These are phyloP conservation scores for Aspergillus brasiliensis DNA, from an alignment of 2,329 filamentous ascomycete species.

Conservation along the genomic window DNA sequence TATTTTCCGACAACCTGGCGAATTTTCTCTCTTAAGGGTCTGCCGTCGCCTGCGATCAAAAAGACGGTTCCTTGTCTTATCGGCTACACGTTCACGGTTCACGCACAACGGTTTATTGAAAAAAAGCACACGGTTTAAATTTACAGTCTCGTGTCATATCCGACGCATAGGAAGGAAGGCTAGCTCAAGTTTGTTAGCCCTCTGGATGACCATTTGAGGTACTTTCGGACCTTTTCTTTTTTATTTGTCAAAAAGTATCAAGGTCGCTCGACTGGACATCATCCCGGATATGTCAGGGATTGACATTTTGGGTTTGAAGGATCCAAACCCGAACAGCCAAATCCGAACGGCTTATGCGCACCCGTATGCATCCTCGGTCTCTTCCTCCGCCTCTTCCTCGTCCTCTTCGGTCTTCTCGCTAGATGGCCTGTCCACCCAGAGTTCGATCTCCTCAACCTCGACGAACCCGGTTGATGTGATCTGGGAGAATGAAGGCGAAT, in stretches of 20 bases:
- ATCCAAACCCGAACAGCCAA: constrained; percentile 40
- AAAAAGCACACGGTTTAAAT: constrained; percentile 26
- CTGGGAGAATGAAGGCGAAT: constrained; percentile 46
- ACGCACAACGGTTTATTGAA: constrained; percentile 35
- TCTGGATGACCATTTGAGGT: constrained; percentile 20
- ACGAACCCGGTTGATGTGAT: constrained; percentile 60
- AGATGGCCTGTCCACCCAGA: constrained; percentile 64
- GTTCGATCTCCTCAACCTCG: constrained; percentile 69
- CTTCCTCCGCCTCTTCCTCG: constrained; percentile 75
- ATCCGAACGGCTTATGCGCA: constrained; percentile 44
- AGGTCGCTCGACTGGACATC: constrained; percentile 28
- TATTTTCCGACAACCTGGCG: constrained; percentile 27
- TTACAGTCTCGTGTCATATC: constrained; percentile 15
- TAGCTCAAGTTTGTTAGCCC: constrained; percentile 10
- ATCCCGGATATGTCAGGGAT: constrained; percentile 46
- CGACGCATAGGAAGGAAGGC: constrained; percentile 11
- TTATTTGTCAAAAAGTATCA: constrained; percentile 12
- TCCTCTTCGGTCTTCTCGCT: constrained; percentile 78
- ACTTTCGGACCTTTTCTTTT: constrained; percentile 23
- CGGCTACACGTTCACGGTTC: constrained; percentile 35
- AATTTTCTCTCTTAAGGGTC: constrained; percentile 27
- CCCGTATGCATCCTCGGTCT: constrained; percentile 70
- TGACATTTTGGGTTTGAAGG: constrained; percentile 47
- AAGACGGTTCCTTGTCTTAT: constrained; percentile 34
- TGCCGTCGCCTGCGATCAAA: constrained; percentile 35